phyloP scores from a whole-genome alignment of 2,329 filamentous ascomycete genomes.

The Neobulgaria alba region DNA sequence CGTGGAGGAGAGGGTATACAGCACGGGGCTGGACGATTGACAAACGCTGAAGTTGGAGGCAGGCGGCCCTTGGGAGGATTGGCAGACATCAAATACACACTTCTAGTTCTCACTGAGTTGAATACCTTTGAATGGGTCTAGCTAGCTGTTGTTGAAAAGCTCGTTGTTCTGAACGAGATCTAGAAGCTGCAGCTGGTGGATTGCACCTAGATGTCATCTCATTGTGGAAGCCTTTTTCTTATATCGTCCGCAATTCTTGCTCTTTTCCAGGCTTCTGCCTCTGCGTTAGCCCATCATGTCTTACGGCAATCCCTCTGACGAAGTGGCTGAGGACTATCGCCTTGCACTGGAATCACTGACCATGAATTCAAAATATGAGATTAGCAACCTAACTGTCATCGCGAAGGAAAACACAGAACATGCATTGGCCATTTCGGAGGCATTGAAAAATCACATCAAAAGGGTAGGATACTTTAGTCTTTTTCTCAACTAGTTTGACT shows the following conservation, averaged over 20 bases:
- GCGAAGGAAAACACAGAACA: constrained; percentile 96
- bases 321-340: constrained; percentile 92
- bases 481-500: constrained; percentile 21
- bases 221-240: constrained; percentile 9
- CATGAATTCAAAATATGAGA: constrained; percentile 87
- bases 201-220: constrained; percentile 9
- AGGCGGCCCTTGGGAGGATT: constrained; percentile 20
- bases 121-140: constrained; percentile 31
- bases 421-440: constrained; percentile 84
- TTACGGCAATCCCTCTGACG: constrained; percentile 53
- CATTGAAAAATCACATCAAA: constrained; percentile 86
- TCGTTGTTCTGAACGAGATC: background rate
- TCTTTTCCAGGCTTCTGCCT: constrained; percentile 15
- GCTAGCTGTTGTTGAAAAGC: constrained; percentile 29
- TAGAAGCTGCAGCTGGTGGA: constrained; percentile 10
- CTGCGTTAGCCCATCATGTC: constrained; percentile 47
- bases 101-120: constrained; percentile 30
- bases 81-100: constrained; percentile 30
- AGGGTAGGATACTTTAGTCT: constrained; percentile 55
- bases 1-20: constrained; percentile 16
- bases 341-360: constrained; percentile 87
- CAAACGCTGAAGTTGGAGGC: constrained; percentile 15
- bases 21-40: constrained; percentile 17
- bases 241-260: constrained; percentile 15
- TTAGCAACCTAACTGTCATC: constrained; percentile 94